Evolutionary conservation across 495 filamentous ascomycete species (phyloP), one percentile per base, ranked within the genome.

Genomic region (Lichina pygmaea): DNA sequence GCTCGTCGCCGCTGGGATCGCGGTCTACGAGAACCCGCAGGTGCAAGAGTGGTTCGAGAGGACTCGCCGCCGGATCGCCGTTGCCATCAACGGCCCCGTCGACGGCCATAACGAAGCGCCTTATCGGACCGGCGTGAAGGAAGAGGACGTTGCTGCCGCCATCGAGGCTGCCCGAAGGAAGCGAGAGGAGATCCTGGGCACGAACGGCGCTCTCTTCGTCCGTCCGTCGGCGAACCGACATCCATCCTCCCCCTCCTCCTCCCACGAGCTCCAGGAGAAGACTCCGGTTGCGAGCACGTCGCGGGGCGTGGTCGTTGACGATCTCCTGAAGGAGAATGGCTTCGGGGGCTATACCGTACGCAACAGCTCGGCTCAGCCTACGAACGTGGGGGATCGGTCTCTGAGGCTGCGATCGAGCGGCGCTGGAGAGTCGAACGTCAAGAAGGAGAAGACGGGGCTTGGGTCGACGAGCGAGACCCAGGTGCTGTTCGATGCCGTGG

Each of bases 21-120:
- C 82, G 36, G 66, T 86, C 46, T 92, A 92, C 59, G 80, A 89
- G 55, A 81, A 72, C 16, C 81, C 80, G 10, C 76, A 86, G 58
- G 66, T 89, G 41, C 73, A 78, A 53, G 70, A 75, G 61, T 78
- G 78, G 64, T 67, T 84, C 44, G 69, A 78, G 47, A 72, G 74
- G 50, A 73, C 79, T 43, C 77, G 83, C 42, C 73, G 81, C 33
- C 80, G 79, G 52, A 73, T 89, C 48, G 80, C 81, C 34, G 57
- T 82, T 48, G 80, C 81, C 12, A 60, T 92, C 30, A 77, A 86
- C 53, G 68, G 68, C 38, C 68, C 86, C 1, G 81, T 79, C 44
- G 81, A 86, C 55, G 79, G 85, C 45, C 70, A 75, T 47, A 76
- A 80, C 17, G 41, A 47, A 53, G 50, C 16, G 6, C 16, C 33